These are phyloP conservation scores for Gracilaria vermiculophylla DNA, from an alignment of 23 red algal species.

Conservation along the genomic window DNA sequence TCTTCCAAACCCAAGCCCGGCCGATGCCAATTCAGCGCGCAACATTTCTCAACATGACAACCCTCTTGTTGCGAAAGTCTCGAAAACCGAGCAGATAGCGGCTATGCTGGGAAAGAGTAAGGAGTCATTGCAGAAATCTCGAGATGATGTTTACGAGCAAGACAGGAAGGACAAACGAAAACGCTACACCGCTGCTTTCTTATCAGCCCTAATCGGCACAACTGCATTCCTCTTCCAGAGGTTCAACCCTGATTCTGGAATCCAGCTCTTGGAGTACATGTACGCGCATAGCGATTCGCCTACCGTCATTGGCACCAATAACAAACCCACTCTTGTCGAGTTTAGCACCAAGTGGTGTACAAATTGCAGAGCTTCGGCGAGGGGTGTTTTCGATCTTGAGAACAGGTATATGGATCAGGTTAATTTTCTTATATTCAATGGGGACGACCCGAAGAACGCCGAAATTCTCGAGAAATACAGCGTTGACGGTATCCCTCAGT, in stretches of 20 bases:
- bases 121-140: constrained; percentile 1
- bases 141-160: constrained; percentile 5
- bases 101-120: constrained; percentile 31
- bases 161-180: constrained; percentile 14
- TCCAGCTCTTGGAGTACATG: constrained; percentile 31
- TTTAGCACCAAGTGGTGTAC: constrained; percentile 65
- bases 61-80: background rate
- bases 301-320: constrained; percentile 50
- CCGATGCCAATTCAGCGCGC: background rate
- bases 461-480: constrained; percentile 51
- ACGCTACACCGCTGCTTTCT: background rate
- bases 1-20: background rate
- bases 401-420: constrained; percentile 14
- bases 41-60: background rate
- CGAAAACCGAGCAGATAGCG: constrained; percentile 50
- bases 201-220: background rate
- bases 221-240: constrained; percentile 1
- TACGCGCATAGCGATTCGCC: constrained; percentile 3
- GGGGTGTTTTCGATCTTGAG: constrained; percentile 49
- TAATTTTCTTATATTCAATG: constrained; percentile 71
- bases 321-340: constrained; percentile 54
- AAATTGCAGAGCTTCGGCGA: constrained; percentile 34
- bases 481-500: constrained; percentile 73
- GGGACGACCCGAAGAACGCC: constrained; percentile 36
- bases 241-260: constrained; percentile 12